Evolutionary conservation across 805 yeast genomes (phyloP), one percentile per base, ranked within the genome.

Genomic region (Middelhovenomyces tepae): DNA sequence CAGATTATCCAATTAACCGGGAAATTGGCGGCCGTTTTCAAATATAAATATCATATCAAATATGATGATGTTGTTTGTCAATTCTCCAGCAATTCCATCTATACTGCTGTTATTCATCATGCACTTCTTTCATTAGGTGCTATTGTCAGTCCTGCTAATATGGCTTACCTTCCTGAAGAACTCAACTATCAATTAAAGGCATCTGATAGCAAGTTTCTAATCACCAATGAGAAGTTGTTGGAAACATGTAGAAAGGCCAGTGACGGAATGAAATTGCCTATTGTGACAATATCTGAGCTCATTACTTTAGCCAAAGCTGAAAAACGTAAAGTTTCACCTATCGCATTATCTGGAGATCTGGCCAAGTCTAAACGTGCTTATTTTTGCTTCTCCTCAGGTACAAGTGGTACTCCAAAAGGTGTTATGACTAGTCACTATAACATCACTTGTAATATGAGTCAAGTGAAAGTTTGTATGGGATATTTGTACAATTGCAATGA

Each of bases 1-100:
- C 40, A 39, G 23, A 7, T 28, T 14, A 21, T 36, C 9, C 71
- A 68, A 36, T 66, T 85, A 46, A 75, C 84, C 31, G 95, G 94
- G 20, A 73, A 87, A 58, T 65, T 86, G 38, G 87, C 94, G 16
- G 87, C 94, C 1, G 65, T 87, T 2, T 27, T 54, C 8, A 35
- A 28, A n/a, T 26, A 32, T 19, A 16, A 38, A 29, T 43, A 36
- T 25, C 42, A 40, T 15, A 24, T 55, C 17, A 2, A 24, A 4
- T 31, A 38, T 6, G 45, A 45, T 24, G 51, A 46, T 13, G 55
- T 53, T 7, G 53, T 53, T 4, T 39, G 44, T 14, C 23, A 53
- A 10, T 48, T 48, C 18, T 38, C 42, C 13, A 31, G 38, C 11
- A 54, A 55, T 43, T 32, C 40, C 29, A 36, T 54, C 21, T 40